Conservation (phyloP, 495 filamentous ascomycete species). For the Acidomyces sp. region DNA sequence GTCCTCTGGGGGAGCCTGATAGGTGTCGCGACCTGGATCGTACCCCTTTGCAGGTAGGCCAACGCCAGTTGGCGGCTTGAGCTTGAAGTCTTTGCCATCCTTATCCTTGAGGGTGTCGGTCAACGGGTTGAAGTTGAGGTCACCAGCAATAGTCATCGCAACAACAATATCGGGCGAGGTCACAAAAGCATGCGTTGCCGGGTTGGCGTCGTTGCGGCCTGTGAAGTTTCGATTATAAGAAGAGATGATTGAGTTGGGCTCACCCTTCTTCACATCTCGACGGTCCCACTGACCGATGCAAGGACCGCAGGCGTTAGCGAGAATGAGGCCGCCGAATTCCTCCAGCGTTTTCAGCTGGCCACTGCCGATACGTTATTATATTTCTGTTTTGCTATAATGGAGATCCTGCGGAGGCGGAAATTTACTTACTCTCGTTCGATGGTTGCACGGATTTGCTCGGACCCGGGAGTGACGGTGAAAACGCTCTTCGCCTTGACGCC, state of each 20-base stretch:
- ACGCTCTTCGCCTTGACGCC: constrained; percentile 86
- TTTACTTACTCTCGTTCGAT: constrained; percentile 48
- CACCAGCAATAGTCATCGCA: constrained; percentile 79
- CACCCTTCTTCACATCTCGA: constrained; percentile 55
- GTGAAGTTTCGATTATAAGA: constrained; percentile 99
- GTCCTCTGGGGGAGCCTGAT: constrained; percentile 86
- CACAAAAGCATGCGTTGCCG: constrained; percentile 95
- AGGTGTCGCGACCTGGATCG: constrained; percentile 88
- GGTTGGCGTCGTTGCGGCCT: constrained; percentile 97
- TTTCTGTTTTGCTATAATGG: neutral
- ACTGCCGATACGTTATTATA: constrained; percentile 32
- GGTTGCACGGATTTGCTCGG: constrained; percentile 94
- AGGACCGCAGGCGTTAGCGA: constrained; percentile 90
- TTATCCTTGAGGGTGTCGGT: constrained; percentile 89
- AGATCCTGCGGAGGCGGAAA: no score
- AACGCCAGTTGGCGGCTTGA: constrained; percentile 64
- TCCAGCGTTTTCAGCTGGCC: constrained; percentile 94
- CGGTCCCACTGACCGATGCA: constrained; percentile 84
- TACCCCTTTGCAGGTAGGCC: constrained; percentile 73
- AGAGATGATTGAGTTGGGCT: constrained; percentile 88
- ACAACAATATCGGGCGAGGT: constrained; percentile 96
- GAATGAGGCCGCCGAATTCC: constrained; percentile 90
- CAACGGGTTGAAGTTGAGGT: constrained; percentile 91
- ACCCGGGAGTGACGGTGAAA: constrained; percentile 92
- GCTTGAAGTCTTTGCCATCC: constrained; percentile 92